phyloP scores from a whole-genome alignment of 768 basidiomycete genomes.

The Naganishia friedmannii region DNA sequence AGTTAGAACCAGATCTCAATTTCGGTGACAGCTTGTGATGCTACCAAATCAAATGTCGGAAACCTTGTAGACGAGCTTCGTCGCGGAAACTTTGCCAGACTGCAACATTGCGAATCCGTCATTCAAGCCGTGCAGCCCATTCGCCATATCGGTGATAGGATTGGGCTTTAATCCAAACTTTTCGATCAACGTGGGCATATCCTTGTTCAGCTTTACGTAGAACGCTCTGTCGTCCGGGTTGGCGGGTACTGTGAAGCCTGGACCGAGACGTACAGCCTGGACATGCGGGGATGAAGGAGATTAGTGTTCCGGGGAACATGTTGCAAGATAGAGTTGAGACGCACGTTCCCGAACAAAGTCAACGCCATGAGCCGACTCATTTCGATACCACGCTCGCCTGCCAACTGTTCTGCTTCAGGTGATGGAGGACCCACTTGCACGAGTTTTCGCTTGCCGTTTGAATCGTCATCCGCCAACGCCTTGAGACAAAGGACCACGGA shows the following conservation, averaged over 20 bases:
- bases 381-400: constrained; percentile 34
- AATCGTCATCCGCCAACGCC: constrained; percentile 30
- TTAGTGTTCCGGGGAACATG: too few relatives aligned
- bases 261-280: constrained; percentile 41
- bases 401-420: constrained; percentile 31
- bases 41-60: background rate
- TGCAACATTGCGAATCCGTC: constrained; percentile 36
- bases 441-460: constrained; percentile 32
- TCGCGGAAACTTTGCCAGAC: constrained; percentile 29
- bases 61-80: constrained; percentile 28
- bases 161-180: constrained; percentile 39
- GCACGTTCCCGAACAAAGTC: constrained; percentile 38
- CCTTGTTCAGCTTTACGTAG: constrained; percentile 29
- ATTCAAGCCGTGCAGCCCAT: constrained; percentile 45
- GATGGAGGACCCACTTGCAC: constrained; percentile 32
- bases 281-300: background rate
- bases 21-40: background rate
- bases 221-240: constrained; percentile 35
- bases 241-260: constrained; percentile 34
- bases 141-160: constrained; percentile 37
- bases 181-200: constrained; percentile 32
- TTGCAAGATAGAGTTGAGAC: too few relatives aligned
- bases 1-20: background rate
- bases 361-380: constrained; percentile 37
- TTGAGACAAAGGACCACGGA: constrained; percentile 35